Percentiles rank a stretch among this genome's conserved stretches.
These are phyloP conservation scores for Leishmania lainsoni DNA, from an alignment of 208 protist genomes.

Conservation along the genomic window DNA sequence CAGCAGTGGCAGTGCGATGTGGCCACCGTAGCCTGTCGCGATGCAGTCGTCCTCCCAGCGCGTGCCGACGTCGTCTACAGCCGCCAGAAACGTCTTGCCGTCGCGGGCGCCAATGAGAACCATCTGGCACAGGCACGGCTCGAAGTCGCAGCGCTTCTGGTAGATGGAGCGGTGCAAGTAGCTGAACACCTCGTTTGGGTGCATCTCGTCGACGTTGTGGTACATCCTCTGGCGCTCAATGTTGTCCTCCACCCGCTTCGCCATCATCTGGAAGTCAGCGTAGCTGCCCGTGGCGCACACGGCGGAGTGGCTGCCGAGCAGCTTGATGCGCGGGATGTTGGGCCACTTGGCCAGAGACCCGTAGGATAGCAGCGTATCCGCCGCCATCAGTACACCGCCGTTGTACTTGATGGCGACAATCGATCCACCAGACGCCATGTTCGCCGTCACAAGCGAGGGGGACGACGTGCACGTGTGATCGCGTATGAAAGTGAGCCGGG, in stretches of 20 bases:
- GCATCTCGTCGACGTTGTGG: constrained; percentile 77
- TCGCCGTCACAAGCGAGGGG: background rate
- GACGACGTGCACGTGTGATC: background rate
- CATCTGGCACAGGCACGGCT: constrained; percentile 96
- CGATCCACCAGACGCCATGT: constrained; percentile 96
- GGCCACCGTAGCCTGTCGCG: constrained; percentile 95
- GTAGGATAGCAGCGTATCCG: constrained; percentile 97
- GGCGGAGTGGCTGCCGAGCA: constrained; percentile 87
- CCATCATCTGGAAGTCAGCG: constrained; percentile 97
- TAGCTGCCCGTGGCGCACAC: constrained; percentile 95
- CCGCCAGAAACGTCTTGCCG: constrained; percentile 94
- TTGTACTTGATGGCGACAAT: constrained; percentile 98
- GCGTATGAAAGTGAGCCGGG: background rate
- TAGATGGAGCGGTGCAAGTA: constrained; percentile 95
- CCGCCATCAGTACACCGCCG: constrained; percentile 95
- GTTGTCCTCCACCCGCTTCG: constrained; percentile 69
- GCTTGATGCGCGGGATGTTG: constrained; percentile 88
- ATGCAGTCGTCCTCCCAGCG: constrained; percentile 93
- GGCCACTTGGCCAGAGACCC: constrained; percentile 96
- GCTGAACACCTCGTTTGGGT: constrained; percentile 91
- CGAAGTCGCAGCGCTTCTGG: constrained; percentile 94
- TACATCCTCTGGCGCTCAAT: constrained; percentile 80
- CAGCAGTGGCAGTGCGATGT: constrained; percentile 96
- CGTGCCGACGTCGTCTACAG: constrained; percentile 95
- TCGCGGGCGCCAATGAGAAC: constrained; percentile 93